Conservation (phyloP, 1,284 basidiomycete genomes). For the Tilletia indica region DNA sequence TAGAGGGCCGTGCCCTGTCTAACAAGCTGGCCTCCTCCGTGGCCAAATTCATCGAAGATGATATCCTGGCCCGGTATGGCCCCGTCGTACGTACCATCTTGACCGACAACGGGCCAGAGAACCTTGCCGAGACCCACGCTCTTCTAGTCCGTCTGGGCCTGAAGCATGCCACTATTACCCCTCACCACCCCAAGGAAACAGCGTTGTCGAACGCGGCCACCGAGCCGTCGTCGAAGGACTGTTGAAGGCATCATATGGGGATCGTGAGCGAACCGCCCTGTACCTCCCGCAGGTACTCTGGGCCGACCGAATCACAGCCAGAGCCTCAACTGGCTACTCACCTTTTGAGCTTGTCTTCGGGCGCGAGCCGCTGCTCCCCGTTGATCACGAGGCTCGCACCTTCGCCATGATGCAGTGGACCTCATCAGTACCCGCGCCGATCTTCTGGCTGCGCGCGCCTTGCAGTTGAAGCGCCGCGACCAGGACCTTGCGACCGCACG, state of each 20-base stretch:
- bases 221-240: background rate
- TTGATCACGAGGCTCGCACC: background rate
- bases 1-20: background rate
- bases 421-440: background rate
- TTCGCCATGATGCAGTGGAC: background rate
- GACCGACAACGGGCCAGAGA: background rate
- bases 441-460: background rate
- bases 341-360: constrained; percentile 1
- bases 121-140: background rate
- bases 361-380: background rate
- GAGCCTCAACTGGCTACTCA: background rate
- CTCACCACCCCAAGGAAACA: background rate
- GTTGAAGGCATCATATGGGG: background rate
- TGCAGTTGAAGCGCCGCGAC: background rate
- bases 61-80: background rate
- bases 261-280: background rate
- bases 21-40: background rate
- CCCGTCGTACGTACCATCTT: background rate
- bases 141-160: background rate
- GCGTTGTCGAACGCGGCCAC: background rate
- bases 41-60: constrained; percentile 2
- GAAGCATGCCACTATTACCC: background rate
- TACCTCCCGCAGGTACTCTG: background rate
- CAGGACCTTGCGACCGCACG: background rate
- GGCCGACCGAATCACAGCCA: constrained; percentile 2